Conservation (phyloP, 257 asterid genomes). For the Forsythia suspensa region DNA sequence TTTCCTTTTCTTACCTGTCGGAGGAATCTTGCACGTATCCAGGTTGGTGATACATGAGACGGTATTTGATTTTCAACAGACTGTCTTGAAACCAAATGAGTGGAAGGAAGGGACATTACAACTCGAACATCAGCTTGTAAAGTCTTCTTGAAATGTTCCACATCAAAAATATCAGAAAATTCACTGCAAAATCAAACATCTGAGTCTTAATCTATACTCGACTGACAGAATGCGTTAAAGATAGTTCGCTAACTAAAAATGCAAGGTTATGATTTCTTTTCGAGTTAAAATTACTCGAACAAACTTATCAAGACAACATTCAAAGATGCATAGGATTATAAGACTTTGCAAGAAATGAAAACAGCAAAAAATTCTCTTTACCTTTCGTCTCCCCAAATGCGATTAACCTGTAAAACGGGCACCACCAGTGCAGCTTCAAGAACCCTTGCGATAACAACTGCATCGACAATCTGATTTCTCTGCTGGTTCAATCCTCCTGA, state of each 20-base stretch:
- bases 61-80: slow-evolving; percentile 57
- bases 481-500: slow-evolving; percentile 73
- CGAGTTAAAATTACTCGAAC: neutral
- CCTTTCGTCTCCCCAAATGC: slow-evolving; percentile 76
- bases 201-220: neutral
- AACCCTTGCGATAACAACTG: slow-evolving; percentile 62
- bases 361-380: neutral
- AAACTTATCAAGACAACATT: neutral
- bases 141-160: slow-evolving; percentile 65
- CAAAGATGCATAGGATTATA: neutral
- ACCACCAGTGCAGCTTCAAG: slow-evolving; percentile 66
- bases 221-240: neutral
- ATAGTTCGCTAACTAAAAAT: neutral
- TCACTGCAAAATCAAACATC: slow-evolving; percentile 44
- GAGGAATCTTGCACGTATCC: slow-evolving; percentile 60
- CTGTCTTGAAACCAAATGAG: slow-evolving; percentile 58
- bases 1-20: slow-evolving; percentile 39
- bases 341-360: neutral
- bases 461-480: slow-evolving; percentile 71
- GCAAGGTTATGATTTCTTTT: too few species aligned
- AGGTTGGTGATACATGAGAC: slow-evolving; percentile 50
- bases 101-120: slow-evolving; percentile 56
- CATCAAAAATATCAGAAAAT: slow-evolving; percentile 61
- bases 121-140: slow-evolving; percentile 58
- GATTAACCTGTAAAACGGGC: slow-evolving; percentile 63